These are phyloP conservation scores for Adansonia grandidieri DNA, from an alignment of 441 rosid species.

Conservation along the genomic window DNA sequence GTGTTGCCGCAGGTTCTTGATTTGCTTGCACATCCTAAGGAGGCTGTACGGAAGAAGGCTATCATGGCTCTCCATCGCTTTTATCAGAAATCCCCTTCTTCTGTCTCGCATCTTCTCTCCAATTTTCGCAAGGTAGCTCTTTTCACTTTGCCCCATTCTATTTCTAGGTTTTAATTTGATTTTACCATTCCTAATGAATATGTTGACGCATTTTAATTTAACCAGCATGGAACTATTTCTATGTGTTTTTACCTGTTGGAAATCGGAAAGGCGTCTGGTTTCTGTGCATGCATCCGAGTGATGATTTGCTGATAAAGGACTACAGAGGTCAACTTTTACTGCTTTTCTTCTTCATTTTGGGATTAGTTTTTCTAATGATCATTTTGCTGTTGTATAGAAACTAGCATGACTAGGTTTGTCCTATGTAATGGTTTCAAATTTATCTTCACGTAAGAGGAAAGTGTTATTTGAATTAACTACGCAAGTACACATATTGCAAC, in stretches of 20 bases:
- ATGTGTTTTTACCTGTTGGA: slow-evolving; percentile 5
- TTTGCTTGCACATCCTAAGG: slow-evolving; percentile 75
- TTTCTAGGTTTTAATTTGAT: not conserved
- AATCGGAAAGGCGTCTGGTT: not conserved
- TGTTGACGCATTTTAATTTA: slow-evolving; percentile 19
- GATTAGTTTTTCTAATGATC: not conserved
- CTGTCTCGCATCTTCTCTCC: slow-evolving; percentile 82
- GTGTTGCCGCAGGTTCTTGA: slow-evolving; percentile 90
- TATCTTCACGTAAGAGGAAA: not conserved
- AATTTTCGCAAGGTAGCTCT: slow-evolving; percentile 80
- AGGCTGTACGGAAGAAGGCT: slow-evolving; percentile 95
- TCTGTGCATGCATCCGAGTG: not conserved
- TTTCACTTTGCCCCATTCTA: not conserved
- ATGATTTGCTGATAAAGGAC: not conserved
- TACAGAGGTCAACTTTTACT: not conserved
- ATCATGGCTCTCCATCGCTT: slow-evolving; percentile 94
- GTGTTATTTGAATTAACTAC: not conserved
- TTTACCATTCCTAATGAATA: not conserved
- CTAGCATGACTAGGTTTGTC: slow-evolving; percentile 3
- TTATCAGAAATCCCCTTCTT: slow-evolving; percentile 83
- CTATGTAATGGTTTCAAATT: slow-evolving; percentile 4
- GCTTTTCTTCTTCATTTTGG: not conserved
- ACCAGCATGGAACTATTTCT: not conserved
- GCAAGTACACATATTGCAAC: too few species aligned
- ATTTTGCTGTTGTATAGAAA: slow-evolving; percentile 6